Evolutionary conservation across 2,329 filamentous ascomycete genomes (phyloP), one percentile per base, ranked within the genome.

Genomic region (Hypomyces rosellus): DNA sequence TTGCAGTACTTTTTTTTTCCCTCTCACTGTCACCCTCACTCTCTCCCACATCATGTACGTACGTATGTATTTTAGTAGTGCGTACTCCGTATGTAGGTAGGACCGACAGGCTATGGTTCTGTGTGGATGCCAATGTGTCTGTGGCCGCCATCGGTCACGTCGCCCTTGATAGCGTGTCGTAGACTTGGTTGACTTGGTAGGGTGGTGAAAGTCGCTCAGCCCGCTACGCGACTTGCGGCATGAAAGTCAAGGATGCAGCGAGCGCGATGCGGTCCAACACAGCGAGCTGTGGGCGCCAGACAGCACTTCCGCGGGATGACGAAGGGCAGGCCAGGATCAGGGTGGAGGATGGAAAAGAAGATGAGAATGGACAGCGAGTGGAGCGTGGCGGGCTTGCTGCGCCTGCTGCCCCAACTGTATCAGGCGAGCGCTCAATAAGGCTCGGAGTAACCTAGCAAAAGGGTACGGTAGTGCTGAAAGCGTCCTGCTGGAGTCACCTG

Each of bases 401-500:
- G 15, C 37, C 30, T 40, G 49, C 43, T 40, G 37, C 44, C 25
- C 34, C 44, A 34, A 25, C 8, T n/a, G 44, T 38, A 50, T 46
- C 43, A 50, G 42, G 37, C 48, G 48, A 50, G 48, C 37, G 33
- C 42, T 18, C 15, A 41, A 36, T 39, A 22, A 20, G 7, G 22
- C 12, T 36, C n/a, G 45, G n/a, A 30, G 34, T 18, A 30, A 30
- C 25, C 25, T 30, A 30, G 25, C 25, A 30, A 30, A 11, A 30
- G 25, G 25, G 25, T 30, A 30, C 25, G 6, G 25, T 30, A 7
- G 49, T 42, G 48, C 46, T 43, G 25, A 30, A 47, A 34, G 49
- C 39, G 25, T 11, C 45, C 45, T 40, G 25, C 49, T 44, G 45
- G 39, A 48, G 49, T 51, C 49, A 51, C 49, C 49, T 51, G 25